Evolutionary conservation across 2,329 filamentous ascomycete species (phyloP).

Genomic region (Scedosporium aurantiacum): DNA sequence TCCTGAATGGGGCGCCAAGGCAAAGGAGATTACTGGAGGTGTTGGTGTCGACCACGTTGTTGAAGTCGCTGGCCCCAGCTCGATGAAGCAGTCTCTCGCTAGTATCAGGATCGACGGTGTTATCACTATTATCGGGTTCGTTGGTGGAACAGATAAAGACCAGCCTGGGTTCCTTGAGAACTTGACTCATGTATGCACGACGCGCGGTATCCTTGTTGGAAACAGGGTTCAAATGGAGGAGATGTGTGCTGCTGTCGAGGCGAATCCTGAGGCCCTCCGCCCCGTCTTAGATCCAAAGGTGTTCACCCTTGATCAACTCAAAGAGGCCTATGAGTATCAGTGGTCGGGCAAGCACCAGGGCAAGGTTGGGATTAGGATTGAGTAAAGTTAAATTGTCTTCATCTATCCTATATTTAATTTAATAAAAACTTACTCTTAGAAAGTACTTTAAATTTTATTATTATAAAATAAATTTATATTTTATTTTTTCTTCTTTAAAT

Average conservation of each 20-base stretch:
- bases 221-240: conserved; percentile 37
- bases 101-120: conserved; percentile 34
- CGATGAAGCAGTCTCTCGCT: conserved; percentile 32
- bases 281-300: conserved; percentile 35
- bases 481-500: no score
- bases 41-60: conserved; percentile 35
- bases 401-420: no score
- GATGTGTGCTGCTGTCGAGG: conserved; percentile 38
- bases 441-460: no score
- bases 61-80: conserved; percentile 34
- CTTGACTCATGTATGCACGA: conserved; percentile 24
- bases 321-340: conserved; percentile 32
- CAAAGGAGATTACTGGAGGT: conserved; percentile 30
- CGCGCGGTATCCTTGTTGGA: conserved; percentile 35
- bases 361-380: conserved; percentile 25
- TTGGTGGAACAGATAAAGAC: conserved; percentile 17
- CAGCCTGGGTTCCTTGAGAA: conserved; percentile 23
- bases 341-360: conserved; percentile 26
- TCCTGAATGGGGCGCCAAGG: conserved; percentile 32
- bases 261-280: conserved; percentile 27
- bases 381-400: no score
- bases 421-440: no score
- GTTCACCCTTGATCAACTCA: conserved; percentile 32
- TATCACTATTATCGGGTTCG: conserved; percentile 29
- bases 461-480: no score